Base-by-base conservation (phyloP, 75 land plant species). In the Picea sitchensis region DNA sequence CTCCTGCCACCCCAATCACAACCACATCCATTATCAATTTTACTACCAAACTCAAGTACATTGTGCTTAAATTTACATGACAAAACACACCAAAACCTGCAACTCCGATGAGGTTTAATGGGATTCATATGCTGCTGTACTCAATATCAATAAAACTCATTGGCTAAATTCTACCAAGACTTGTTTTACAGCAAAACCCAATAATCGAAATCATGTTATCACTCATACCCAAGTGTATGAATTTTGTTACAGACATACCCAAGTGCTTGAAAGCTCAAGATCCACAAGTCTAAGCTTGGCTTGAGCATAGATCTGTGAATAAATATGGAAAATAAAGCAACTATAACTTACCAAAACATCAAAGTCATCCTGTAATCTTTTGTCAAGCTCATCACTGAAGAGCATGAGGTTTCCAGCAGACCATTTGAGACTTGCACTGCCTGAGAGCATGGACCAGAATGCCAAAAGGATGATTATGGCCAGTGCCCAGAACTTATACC, bases 361-460 rank as follows among this genome's bases (percentile, higher is more conserved):
- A 72, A 91, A 91, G 64, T 91, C 90, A 78, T 85, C 89, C 34
- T 62, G 81, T 67, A 82, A 54, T 20, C 82, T 83, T 65, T 64
- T 3, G 41, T 86, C 88, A 73, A 88, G 15, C 76, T 51, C 23
- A 34, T 84, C 87, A 62, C 83, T 86, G 72, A 80, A 72, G 36
- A 86, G 68, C 61, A 78, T 77, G 61, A 92, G 88, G 58, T 87
- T 82, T 4, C 91, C 90, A 73, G 92, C 90, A n/a, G 92, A 92
- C 88, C 88, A 92, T 13, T 86, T 86, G 75, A 92, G 90, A 31
- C 90, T 78, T 62, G 90, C 90, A 77, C 88, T 90, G 74, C 94
- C 92, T 80, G 92, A 81, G 80, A 90, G 77, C 90, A 92, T 90
- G 1, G 94, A 92, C 94, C 94, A 92, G 78, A 92, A 88, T 3